These are phyloP conservation scores for Gloeostereum incarnatum DNA, from an alignment of 768 basidiomycete species.

Conservation along the genomic window DNA sequence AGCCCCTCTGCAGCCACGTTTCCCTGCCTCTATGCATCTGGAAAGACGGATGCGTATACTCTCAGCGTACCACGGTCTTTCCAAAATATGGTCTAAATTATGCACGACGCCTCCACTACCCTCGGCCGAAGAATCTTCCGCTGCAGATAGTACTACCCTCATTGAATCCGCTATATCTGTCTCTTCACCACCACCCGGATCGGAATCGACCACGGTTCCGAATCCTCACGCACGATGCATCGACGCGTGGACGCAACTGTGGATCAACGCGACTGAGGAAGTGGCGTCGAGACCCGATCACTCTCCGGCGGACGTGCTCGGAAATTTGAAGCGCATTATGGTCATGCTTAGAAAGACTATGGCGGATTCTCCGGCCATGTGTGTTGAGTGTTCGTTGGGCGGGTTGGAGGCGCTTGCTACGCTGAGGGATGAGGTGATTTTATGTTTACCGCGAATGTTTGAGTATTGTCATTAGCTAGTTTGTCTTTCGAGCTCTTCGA, in stretches of 20 bases:
- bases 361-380: slow-evolving; percentile 22
- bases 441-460: slow-evolving; percentile 28
- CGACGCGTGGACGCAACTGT: slow-evolving; percentile 37
- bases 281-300: slow-evolving; percentile 8
- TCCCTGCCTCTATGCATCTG: slow-evolving; percentile 19
- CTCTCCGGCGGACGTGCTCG: slow-evolving; percentile 47
- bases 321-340: slow-evolving; percentile 39
- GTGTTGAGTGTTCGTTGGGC: slow-evolving; percentile 31
- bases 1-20: slow-evolving; percentile 19
- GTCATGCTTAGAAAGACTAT: slow-evolving; percentile 25
- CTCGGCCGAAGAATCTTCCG: slow-evolving; percentile 29
- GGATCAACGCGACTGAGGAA: slow-evolving; percentile 41
- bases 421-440: slow-evolving; percentile 30
- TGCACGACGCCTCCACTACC: slow-evolving; percentile 32
- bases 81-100: slow-evolving; percentile 44
- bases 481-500: no score
- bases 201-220: slow-evolving; percentile 13
- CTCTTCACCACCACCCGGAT: no score
- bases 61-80: slow-evolving; percentile 47
- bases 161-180: not conserved
- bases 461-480: no score
- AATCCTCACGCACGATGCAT: slow-evolving; percentile 40
- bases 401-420: slow-evolving; percentile 32
- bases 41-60: slow-evolving; percentile 40
- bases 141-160: not conserved